Percentiles rank a stretch among this genome's conserved stretches.
These are phyloP conservation scores for Penicillium simplicissimum DNA, from an alignment of 495 filamentous ascomycete species.

Conservation along the genomic window DNA sequence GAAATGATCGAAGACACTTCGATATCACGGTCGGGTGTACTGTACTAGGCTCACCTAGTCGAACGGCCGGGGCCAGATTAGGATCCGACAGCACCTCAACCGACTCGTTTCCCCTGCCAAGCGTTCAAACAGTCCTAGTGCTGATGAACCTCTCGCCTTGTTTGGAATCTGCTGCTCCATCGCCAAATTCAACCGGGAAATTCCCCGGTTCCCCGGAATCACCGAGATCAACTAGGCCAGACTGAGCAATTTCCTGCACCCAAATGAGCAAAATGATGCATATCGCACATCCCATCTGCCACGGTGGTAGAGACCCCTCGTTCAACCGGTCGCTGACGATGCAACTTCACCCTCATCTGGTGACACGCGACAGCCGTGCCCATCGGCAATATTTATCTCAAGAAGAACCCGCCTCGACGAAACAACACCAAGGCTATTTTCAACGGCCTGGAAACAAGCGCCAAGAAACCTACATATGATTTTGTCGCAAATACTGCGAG, in stretches of 20 bases:
- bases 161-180: conserved; percentile 7
- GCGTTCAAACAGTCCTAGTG: neutral
- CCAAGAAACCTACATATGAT: conserved; percentile 6
- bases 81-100: neutral
- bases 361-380: neutral
- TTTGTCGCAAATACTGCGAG: neutral
- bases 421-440: neutral
- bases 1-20: neutral
- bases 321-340: conserved; percentile 4
- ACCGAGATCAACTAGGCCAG: conserved; percentile 11
- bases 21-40: neutral
- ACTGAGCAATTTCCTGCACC: neutral
- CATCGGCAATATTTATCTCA: neutral
- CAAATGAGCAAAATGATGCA: conserved; percentile 1
- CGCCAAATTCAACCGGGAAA: conserved; percentile 11
- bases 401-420: neutral
- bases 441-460: neutral
- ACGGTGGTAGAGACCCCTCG: conserved; percentile 7
- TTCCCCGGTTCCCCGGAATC: conserved; percentile 15
- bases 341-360: conserved; percentile 6
- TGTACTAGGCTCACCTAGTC: neutral
- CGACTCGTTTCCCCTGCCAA: neutral
- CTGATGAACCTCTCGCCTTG: neutral
- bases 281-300: conserved; percentile 3
- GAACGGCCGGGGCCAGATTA: neutral